Evolutionary conservation across 352 stramenopile species (phyloP).

Genomic region (Globisporangium emineosum): DNA sequence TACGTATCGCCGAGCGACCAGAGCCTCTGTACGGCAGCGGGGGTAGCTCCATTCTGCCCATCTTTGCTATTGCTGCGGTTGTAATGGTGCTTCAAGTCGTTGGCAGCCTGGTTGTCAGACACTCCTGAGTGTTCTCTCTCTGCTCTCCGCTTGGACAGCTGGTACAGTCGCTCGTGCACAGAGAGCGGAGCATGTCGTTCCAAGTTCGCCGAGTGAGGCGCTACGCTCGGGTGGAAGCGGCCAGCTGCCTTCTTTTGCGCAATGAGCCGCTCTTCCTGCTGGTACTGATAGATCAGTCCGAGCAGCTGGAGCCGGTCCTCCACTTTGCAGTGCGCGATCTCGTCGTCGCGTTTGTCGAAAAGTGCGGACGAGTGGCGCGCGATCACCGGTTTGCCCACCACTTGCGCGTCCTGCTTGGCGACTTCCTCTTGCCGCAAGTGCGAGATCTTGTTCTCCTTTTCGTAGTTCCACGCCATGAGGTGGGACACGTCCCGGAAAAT

Average conservation of each 20-base stretch:
- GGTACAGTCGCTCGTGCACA: slow-evolving; percentile 53
- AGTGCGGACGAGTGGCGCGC: slow-evolving; percentile 31
- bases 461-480: slow-evolving; percentile 55
- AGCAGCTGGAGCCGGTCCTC: slow-evolving; percentile 68
- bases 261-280: slow-evolving; percentile 48
- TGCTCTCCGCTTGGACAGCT: slow-evolving; percentile 27
- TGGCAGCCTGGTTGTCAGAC: slow-evolving; percentile 10
- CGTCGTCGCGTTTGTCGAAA: slow-evolving; percentile 36
- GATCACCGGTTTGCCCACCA: slow-evolving; percentile 32
- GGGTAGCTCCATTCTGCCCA: slow-evolving; percentile 3
- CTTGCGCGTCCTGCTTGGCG: slow-evolving; percentile 25
- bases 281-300: slow-evolving; percentile 66
- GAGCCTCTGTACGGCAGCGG: slow-evolving; percentile 31
- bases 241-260: slow-evolving; percentile 16
- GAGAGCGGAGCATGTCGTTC: slow-evolving; percentile 21
- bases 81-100: not conserved
- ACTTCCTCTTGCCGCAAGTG: slow-evolving; percentile 36
- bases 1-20: slow-evolving; percentile 36
- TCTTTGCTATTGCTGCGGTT: not conserved
- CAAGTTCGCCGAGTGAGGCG: slow-evolving; percentile 53
- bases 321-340: slow-evolving; percentile 58
- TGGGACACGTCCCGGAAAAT: slow-evolving; percentile 59
- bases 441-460: slow-evolving; percentile 54
- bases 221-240: slow-evolving; percentile 31
- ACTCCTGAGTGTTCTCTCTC: not conserved